phyloP scores from a whole-genome alignment of 495 filamentous ascomycete genomes.

The Penicillium dipodomyicola region DNA sequence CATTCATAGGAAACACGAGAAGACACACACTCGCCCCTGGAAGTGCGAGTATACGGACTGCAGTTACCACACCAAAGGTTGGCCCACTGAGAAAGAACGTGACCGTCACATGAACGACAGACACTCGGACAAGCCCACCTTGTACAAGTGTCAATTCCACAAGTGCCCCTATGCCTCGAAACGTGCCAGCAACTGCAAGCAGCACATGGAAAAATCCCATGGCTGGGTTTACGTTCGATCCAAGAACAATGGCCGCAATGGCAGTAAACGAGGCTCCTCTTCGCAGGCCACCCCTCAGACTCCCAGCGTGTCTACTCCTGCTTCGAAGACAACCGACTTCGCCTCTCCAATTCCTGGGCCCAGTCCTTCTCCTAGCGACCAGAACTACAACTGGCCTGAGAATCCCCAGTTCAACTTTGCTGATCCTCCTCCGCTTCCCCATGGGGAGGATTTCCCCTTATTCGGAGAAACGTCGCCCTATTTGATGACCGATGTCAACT shows the following conservation, averaged over 20 bases:
- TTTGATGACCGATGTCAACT: slow-evolving; percentile 19
- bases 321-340: slow-evolving; percentile 43
- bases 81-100: slow-evolving; percentile 96
- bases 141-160: slow-evolving; percentile 78
- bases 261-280: slow-evolving; percentile 39
- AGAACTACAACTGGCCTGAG: slow-evolving; percentile 20
- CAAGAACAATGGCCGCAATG: slow-evolving; percentile 78
- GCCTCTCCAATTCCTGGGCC: slow-evolving; percentile 30
- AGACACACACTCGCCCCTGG: slow-evolving; percentile 93
- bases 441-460: slow-evolving; percentile 26
- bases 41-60: slow-evolving; percentile 79
- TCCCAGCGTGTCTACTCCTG: slow-evolving; percentile 53
- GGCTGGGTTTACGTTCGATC: slow-evolving; percentile 85
- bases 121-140: slow-evolving; percentile 71
- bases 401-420: slow-evolving; percentile 31
- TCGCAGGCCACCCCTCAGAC: slow-evolving; percentile 49
- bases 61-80: slow-evolving; percentile 83
- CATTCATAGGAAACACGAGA: slow-evolving; percentile 74
- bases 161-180: slow-evolving; percentile 93
- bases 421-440: slow-evolving; percentile 26
- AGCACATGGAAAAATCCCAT: slow-evolving; percentile 99
- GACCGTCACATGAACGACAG: slow-evolving; percentile 95
- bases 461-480: slow-evolving; percentile 26
- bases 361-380: slow-evolving; percentile 26
- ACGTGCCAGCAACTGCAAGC: slow-evolving; percentile 96